Percentiles rank a stretch among this genome's conserved stretches.
Evolutionary conservation across 2,329 filamentous ascomycete species (phyloP).

Genomic region (Stagonosporopsis chrysanthemi): DNA sequence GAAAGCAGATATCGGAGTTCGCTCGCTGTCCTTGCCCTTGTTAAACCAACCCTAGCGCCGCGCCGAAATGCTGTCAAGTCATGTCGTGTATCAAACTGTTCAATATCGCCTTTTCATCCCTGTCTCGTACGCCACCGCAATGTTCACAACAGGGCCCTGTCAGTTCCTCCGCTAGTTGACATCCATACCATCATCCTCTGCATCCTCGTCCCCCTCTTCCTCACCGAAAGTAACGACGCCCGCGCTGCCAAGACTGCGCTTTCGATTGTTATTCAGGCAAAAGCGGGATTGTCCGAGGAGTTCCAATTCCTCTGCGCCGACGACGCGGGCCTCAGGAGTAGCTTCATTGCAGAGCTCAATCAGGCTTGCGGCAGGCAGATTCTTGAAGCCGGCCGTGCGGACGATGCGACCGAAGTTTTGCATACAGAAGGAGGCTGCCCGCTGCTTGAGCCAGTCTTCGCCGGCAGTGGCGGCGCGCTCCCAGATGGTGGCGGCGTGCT

Average conservation of each 20-base stretch:
- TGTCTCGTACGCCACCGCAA: too few relatives aligned
- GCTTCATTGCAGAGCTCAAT: slow-evolving; percentile 94
- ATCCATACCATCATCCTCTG: slow-evolving; percentile 54
- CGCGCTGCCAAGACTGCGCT: slow-evolving; percentile 52
- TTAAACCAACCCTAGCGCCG: slow-evolving; percentile 13
- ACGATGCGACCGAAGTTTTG: slow-evolving; percentile 95
- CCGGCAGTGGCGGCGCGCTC: slow-evolving; percentile 88
- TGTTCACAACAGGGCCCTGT: too few relatives aligned
- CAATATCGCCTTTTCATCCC: too few relatives aligned
- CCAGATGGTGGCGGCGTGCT: slow-evolving; percentile 95
- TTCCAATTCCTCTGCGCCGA: slow-evolving; percentile 85
- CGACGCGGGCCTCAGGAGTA: slow-evolving; percentile 88
- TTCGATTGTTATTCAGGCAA: slow-evolving; percentile 49
- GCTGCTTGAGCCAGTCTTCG: slow-evolving; percentile 91
- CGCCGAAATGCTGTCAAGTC: slow-evolving; percentile 16
- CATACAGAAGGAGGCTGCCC: slow-evolving; percentile 87
- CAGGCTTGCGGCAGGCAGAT: slow-evolving; percentile 77
- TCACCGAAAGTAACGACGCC: slow-evolving; percentile 51
- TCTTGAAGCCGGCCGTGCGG: slow-evolving; percentile 84
- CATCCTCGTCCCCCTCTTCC: slow-evolving; percentile 53
- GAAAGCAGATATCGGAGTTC: background rate
- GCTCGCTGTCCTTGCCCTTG: background rate
- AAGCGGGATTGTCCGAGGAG: slow-evolving; percentile 61
- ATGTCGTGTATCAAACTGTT: background rate
- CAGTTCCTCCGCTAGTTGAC: slow-evolving; percentile 36